A percentile compares a stretch with the other conserved stretches of the same genome.
Evolutionary conservation across 306 rosid species (phyloP).

Genomic region (Styphnolobium japonicum): DNA sequence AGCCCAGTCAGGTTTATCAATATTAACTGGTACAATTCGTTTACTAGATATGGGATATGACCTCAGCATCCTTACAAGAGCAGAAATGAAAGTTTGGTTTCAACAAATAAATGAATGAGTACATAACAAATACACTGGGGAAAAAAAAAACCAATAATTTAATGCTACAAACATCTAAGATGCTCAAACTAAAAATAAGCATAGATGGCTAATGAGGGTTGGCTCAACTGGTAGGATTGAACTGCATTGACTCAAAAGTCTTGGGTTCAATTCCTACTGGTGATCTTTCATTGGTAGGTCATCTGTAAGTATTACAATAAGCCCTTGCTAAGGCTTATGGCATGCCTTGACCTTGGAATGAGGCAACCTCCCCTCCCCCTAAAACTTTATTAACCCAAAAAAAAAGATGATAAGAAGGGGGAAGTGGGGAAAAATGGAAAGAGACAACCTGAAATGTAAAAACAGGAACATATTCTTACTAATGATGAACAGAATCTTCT

Average conservation of each 20-base stretch:
- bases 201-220: too few relatives aligned
- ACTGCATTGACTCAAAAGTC: too few relatives aligned
- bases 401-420: background rate
- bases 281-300: too few relatives aligned
- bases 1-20: slow-evolving; percentile 91
- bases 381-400: too few relatives aligned
- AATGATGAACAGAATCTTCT: background rate
- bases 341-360: too few relatives aligned
- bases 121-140: background rate
- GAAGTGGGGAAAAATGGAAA: background rate
- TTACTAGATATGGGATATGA: slow-evolving; percentile 78
- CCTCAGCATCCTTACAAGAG: slow-evolving; percentile 60
- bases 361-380: too few relatives aligned
- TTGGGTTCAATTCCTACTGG: too few relatives aligned
- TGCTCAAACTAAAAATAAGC: background rate
- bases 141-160: background rate
- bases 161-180: background rate
- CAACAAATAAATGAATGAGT: background rate
- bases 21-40: slow-evolving; percentile 58
- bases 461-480: background rate
- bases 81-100: slow-evolving; percentile 20
- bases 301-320: too few relatives aligned
- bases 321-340: too few relatives aligned
- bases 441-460: background rate
- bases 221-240: too few relatives aligned